Evolutionary conservation across 2,329 filamentous ascomycete species (phyloP), one percentile per base, ranked within the genome.

Genomic region (Leptographium radiaticola): DNA sequence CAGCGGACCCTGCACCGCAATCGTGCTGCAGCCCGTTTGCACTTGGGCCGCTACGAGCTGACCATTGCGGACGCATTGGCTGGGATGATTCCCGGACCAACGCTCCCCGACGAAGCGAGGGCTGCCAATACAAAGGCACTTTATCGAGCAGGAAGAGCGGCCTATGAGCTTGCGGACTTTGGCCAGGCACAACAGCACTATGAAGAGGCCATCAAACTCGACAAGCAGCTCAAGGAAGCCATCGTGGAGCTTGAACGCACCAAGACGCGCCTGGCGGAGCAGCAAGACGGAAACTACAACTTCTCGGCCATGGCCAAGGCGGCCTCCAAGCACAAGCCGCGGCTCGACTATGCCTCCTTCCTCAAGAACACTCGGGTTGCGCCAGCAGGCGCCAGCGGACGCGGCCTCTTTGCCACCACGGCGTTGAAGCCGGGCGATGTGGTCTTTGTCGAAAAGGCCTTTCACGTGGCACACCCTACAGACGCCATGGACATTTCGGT

Each of bases 401-500:
- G 66, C 4, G 72, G 72, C 2, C 60, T 75, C 2, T 75, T 75
- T 55, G 70, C 71, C 0, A 63, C 64, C 0, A 59, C 62, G 18
- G 60, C 64, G 47, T 61, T 75, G 47, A 59, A 59, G 6, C 64
- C 67, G 0, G 71, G 71, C 48, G 68, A 72, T 1, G 47, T 75
- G 2, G 62, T 75, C 25, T 65, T 73, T 16, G 67, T 65, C 39
- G 73, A 73, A 56, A 72, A 71, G 59, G 69, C 70, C 0, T 62
- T 67, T 25, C 63, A 66, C 39, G 64, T 69, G 52, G 68, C 68
- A 0, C 72, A 70, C 65, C 66, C 70, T 53, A 16, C 11, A 4
- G 70, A 71, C 60, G 68, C 72, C 12, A 64, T 67, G 30, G 64
- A 71, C 39, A 70, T 71, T 7, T 69, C 69, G 0, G 70, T 73